phyloP scores from a whole-genome alignment of 345 rosid genomes.

The Eucalyptus albens region DNA sequence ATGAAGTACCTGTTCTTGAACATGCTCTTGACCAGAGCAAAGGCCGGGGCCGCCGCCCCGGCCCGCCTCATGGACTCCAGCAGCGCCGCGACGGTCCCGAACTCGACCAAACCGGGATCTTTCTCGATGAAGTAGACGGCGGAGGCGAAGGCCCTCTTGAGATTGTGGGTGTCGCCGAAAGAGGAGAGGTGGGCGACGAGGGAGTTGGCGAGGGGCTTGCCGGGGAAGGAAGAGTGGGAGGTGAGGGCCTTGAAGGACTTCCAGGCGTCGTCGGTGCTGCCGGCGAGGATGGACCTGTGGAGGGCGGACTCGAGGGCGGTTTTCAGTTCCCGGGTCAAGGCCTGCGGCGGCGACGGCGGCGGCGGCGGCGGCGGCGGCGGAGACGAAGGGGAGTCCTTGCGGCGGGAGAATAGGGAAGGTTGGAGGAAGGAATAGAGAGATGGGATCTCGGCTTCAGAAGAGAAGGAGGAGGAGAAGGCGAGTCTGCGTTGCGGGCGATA shows the following conservation, averaged over 20 bases:
- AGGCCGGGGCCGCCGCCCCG: constrained; percentile 57
- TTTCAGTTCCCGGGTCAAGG: constrained; percentile 34
- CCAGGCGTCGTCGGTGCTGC: constrained; percentile 70
- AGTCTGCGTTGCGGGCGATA: constrained; percentile 1
- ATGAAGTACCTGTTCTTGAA: constrained; percentile 70
- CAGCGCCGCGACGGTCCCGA: constrained; percentile 33
- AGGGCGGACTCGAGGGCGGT: constrained; percentile 42
- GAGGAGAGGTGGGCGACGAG: constrained; percentile 59
- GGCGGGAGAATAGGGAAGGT: constrained; percentile 49
- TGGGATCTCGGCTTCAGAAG: constrained; percentile 17
- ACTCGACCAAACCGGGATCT: constrained; percentile 41
- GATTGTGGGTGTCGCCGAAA: constrained; percentile 32
- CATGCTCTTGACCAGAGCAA: constrained; percentile 71
- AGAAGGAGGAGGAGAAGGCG: constrained; percentile 2
- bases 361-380: not conserved
- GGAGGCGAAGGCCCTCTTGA: constrained; percentile 91
- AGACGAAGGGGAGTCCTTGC: not conserved
- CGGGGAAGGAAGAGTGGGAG: constrained; percentile 36
- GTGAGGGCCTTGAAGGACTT: constrained; percentile 63
- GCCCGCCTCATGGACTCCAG: constrained; percentile 49
- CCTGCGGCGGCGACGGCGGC: not conserved
- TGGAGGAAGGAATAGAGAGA: constrained; percentile 72
- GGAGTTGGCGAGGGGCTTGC: constrained; percentile 51
- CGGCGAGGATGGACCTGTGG: constrained; percentile 34
- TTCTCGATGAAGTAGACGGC: constrained; percentile 61